phyloP scores from a whole-genome alignment of 2,329 filamentous ascomycete genomes.

The Remersonia thermophila region DNA sequence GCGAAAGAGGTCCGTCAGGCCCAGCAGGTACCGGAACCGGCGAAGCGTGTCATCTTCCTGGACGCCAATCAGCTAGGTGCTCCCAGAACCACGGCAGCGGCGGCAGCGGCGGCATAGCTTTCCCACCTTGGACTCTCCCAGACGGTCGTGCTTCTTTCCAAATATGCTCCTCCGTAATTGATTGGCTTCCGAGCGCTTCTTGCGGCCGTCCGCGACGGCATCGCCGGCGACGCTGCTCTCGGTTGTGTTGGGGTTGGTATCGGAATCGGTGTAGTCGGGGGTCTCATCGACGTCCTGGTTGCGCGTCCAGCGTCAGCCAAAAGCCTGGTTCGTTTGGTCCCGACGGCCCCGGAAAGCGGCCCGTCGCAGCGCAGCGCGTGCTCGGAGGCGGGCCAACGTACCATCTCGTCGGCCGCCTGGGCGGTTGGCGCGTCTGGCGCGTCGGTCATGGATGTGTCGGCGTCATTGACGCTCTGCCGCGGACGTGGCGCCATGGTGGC shows the following conservation, averaged over 20 bases:
- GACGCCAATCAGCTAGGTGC: too few relatives aligned
- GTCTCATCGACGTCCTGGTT: constrained; percentile 51
- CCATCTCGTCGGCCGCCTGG: constrained; percentile 34
- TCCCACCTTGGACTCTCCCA: constrained; percentile 82
- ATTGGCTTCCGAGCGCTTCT: constrained; percentile 73
- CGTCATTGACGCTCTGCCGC: constrained; percentile 40
- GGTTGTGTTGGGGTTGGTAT: constrained; percentile 55
- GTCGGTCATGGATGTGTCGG: constrained; percentile 53
- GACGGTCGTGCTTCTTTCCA: constrained; percentile 83
- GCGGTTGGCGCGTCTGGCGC: constrained; percentile 33
- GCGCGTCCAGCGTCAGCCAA: constrained; percentile 9
- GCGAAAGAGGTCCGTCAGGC: constrained; percentile 90
- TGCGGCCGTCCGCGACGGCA: constrained; percentile 60
- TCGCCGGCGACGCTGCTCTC: constrained; percentile 83
- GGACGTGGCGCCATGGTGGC: constrained; percentile 44
- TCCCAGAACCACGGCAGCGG: background rate
- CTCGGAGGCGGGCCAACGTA: constrained; percentile 18
- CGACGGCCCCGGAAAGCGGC: too few relatives aligned
- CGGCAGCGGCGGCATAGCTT: background rate
- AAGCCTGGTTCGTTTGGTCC: constrained; percentile 5
- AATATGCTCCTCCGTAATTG: constrained; percentile 85
- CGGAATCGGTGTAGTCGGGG: constrained; percentile 53
- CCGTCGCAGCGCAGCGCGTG: background rate
- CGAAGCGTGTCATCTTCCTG: constrained; percentile 92
- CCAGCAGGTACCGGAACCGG: constrained; percentile 86